Conservation (phyloP, 192 early-diverging fungal genomes). For the Backusella sp. region DNA sequence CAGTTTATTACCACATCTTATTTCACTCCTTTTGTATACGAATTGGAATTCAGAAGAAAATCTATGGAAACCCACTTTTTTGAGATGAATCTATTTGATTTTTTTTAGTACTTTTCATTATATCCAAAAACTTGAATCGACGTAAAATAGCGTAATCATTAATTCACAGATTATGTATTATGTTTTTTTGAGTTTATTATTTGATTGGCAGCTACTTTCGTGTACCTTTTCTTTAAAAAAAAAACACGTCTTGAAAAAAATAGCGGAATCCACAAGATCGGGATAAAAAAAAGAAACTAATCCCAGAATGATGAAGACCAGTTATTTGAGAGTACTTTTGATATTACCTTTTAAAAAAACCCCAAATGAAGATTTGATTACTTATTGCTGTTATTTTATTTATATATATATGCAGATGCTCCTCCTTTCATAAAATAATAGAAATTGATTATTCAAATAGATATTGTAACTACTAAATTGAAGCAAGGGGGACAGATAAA, state of each 20-base stretch:
- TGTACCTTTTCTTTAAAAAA: not conserved
- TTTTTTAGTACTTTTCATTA: not conserved
- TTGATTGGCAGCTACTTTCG: not conserved
- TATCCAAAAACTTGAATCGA: not conserved
- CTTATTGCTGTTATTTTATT: not conserved
- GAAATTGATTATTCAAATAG: not conserved
- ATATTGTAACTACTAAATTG: not conserved
- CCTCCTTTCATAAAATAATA: not conserved
- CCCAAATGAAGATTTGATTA: not conserved
- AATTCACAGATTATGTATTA: not conserved
- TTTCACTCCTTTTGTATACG: not conserved
- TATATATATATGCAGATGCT: not conserved
- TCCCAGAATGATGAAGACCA: not conserved
- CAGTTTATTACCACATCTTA: not conserved
- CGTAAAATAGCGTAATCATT: not conserved
- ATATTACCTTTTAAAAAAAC: not conserved
- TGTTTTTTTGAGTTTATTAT: not conserved
- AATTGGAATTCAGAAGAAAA: not conserved
- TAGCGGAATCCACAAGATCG: not conserved
- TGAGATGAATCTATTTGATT: too few species aligned
- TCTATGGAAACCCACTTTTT: not conserved
- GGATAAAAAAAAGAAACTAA: not conserved
- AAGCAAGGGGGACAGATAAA: not conserved
- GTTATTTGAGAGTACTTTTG: not conserved
- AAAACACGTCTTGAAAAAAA: not conserved